Evolutionary conservation across 2,329 filamentous ascomycete species (phyloP).

Genomic region (Microdochium bolleyi): DNA sequence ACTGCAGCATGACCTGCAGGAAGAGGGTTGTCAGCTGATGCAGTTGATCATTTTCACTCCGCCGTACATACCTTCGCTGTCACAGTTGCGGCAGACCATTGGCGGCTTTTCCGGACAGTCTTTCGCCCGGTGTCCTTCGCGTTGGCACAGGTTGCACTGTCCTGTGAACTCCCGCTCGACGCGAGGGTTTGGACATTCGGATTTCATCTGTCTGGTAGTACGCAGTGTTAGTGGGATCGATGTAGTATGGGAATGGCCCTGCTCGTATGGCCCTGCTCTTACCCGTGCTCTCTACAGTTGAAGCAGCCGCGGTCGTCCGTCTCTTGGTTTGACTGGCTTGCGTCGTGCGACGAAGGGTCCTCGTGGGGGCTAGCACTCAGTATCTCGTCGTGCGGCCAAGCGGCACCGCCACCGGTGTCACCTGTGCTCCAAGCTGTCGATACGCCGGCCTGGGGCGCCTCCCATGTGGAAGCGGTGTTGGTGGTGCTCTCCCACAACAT

Average conservation of each 20-base stretch:
- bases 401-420: not conserved
- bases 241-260: no score
- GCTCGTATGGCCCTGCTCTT: conserved; percentile 9
- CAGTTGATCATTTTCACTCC: not conserved
- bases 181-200: conserved; percentile 50
- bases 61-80: conserved; percentile 41
- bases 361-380: not conserved
- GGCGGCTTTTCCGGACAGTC: conserved; percentile 57
- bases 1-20: conserved; percentile 42
- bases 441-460: not conserved
- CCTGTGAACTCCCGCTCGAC: conserved; percentile 33
- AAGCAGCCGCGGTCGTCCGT: conserved; percentile 34
- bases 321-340: not conserved
- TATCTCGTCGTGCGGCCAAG: not conserved
- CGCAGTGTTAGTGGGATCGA: conserved; percentile 6
- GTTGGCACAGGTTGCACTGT: conserved; percentile 39
- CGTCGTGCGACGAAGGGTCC: not conserved
- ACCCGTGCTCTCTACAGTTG: conserved; percentile 51
- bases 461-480: not conserved
- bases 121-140: conserved; percentile 45
- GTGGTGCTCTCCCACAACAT: not conserved
- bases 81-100: conserved; percentile 52
- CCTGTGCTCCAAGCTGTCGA: not conserved
- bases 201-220: conserved; percentile 46
- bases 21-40: conserved; percentile 3